Evolutionary conservation across 129 eudicot genomes (phyloP), one percentile per base, ranked within the genome.

Genomic region (Silybum marianum): DNA sequence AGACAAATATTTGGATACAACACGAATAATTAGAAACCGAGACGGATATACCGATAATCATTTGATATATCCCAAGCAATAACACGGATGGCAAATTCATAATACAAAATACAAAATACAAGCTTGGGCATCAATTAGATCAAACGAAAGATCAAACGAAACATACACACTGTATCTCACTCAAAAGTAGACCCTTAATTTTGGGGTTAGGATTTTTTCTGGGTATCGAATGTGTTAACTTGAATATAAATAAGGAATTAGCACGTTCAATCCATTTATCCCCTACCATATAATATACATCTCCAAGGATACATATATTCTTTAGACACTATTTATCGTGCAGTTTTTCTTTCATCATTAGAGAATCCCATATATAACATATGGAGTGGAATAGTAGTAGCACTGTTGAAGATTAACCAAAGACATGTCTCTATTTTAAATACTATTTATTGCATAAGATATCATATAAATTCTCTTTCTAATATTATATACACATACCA

Each of bases 401-500:
- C 63, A 51, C 63, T 51, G 16, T 51, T 51, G 63, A 76, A 21
- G 11, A 40, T 21, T 23, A 40, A 44, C 77, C 77, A 73, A 40
- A 16, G 10, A 44, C 63, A 23, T 73, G 21, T 73, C 63, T 73
- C 19, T 73, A 16, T n/a, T 51, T 4, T 13, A 14, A 48, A 48
- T 48, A 48, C 62, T 48, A 48, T 73, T 24, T 19, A 73, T 40
- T 28, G 65, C 25, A 14, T 68, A 26, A 30, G 46, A 69, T 44
- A 74, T 67, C 80, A 65, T 66, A 26, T 14, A 74, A 4, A 70
- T 51, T 62, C 76, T 75, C 71, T 82, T 67, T 68, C 71, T 58
- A 69, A 62, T 71, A 80, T 74, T 7, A 66, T 63, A 39, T 3
- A 58, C 19, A 38, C 40, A 81, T 60, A 77, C 82, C 73, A 83